Evolutionary conservation across 2,329 filamentous ascomycete genomes (phyloP).

Genomic region (Calonectria multiphialidica): DNA sequence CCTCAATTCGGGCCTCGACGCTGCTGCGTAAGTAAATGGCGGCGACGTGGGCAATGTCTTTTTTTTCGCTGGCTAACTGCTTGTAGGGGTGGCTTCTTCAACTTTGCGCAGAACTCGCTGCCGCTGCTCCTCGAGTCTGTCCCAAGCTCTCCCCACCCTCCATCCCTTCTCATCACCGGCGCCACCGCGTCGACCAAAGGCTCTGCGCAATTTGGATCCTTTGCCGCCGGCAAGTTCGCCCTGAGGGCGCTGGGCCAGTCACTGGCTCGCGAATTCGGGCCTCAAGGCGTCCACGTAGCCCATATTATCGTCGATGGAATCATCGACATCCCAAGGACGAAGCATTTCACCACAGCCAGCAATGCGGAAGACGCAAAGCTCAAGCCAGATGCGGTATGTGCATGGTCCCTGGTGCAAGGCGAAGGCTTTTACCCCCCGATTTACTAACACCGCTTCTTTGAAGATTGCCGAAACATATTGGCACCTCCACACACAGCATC

Average conservation of each 20-base stretch:
- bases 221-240: constrained; percentile 86
- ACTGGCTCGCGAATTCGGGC: constrained; percentile 86
- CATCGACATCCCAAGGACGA: constrained; percentile 83
- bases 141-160: constrained; percentile 69
- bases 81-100: constrained; percentile 74
- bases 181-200: constrained; percentile 85
- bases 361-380: constrained; percentile 73
- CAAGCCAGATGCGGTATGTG: constrained; percentile 77
- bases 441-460: constrained; percentile 21
- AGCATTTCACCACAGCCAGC: constrained; percentile 60
- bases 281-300: constrained; percentile 84
- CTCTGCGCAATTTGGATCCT: constrained; percentile 75
- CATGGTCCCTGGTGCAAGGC: not conserved
- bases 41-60: accelerated
- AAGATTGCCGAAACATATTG: constrained; percentile 91
- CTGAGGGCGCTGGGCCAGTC: constrained; percentile 80
- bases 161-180: constrained; percentile 87
- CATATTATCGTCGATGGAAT: constrained; percentile 88
- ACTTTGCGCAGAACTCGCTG: constrained; percentile 79
- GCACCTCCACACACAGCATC: constrained; percentile 84
- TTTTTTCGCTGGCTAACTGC: constrained; percentile 18
- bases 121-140: constrained; percentile 77
- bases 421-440: not conserved
- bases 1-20: constrained; percentile 58
- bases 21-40: constrained; percentile 59